Base-by-base conservation (phyloP, 805 yeast species). In the Saturnispora besseyi region DNA sequence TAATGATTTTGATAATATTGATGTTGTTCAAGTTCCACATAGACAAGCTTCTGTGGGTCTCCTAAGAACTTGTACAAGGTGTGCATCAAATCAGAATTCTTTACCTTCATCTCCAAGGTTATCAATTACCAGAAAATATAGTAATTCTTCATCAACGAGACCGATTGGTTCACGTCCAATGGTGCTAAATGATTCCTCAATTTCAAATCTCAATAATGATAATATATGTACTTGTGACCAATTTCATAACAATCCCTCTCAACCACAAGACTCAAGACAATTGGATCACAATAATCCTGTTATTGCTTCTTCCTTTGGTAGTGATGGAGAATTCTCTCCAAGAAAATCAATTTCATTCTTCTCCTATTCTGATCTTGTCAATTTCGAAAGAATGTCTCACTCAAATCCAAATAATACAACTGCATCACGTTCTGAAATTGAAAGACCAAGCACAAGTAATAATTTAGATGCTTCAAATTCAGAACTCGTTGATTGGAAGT, bases 1-100 rank as follows among this genome's bases (percentile, higher is more conserved):
- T 57, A 59, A 67, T 10, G 78, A 83, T 58, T 74, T 88, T 52
- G 83, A 84, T 55, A 74, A 77, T 49, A 80, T 86, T 12, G 90
- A 85, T 52, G 77, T 87, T 66, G 79, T 87, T 21, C 60, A 65
- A 44, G 58, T 61, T n/a, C 65, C 68, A 15, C 63, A 57, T 47
- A 24, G 52, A 5, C 15, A 30, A 10, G 48, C 56, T 8, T 46
- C 51, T 1, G 13, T 41, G 2, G 33, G 44, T 1, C 26, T 54
- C 15, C 47, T 54, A 11, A 47, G 41, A 42, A 50, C 45, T 8
- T 41, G 28, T 30, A 42, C 50, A 22, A 33, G 26, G 36, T 30
- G 30, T 36, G 24, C 47, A 1, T 46, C 50, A 28, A 24, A 24
- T 21, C 34, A 42, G 8, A 29, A 26, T 8, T 49, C 55, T 13